Conservation (phyloP, 2,329 filamentous ascomycete species). For the Truncatella angustata region DNA sequence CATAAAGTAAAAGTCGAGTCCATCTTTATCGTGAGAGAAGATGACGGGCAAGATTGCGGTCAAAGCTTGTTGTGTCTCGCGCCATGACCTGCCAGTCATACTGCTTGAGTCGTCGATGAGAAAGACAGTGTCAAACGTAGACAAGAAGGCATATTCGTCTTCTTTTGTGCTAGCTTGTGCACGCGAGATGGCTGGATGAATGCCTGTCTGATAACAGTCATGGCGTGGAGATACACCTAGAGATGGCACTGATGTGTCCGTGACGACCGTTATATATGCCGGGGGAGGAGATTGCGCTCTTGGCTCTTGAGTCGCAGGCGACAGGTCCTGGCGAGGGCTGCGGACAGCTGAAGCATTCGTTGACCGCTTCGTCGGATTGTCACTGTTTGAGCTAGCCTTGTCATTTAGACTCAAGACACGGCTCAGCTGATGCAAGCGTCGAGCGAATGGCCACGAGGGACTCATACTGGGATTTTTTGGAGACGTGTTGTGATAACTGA, state of each 20-base stretch:
- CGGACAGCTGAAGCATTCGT: too few species aligned
- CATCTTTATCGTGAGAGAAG: constrained; percentile 74
- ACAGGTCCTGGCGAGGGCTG: too few species aligned
- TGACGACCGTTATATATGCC: neutral
- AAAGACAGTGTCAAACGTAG: constrained; percentile 81
- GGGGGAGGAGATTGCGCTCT: constrained; percentile 8
- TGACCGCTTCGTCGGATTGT: too few species aligned
- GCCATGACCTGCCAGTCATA: constrained; percentile 78
- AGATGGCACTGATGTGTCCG: neutral
- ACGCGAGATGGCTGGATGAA: constrained; percentile 2
- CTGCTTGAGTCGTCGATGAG: constrained; percentile 89
- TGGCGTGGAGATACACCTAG: neutral
- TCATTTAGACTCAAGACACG: too few species aligned
- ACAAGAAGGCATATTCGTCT: constrained; percentile 60
- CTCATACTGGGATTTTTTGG: too few species aligned
- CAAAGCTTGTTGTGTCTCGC: constrained; percentile 69
- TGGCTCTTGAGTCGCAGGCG: too few species aligned
- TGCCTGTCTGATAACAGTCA: neutral
- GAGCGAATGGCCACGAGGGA: too few species aligned
- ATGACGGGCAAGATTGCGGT: constrained; percentile 73
- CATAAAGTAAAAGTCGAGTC: constrained; percentile 88
- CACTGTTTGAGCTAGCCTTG: too few species aligned
- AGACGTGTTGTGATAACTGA: too few species aligned
- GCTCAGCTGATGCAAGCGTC: too few species aligned
- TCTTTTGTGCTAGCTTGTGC: constrained; percentile 8